These are phyloP conservation scores for Knufia fluminis DNA, from an alignment of 2,329 filamentous ascomycete genomes.

Conservation along the genomic window DNA sequence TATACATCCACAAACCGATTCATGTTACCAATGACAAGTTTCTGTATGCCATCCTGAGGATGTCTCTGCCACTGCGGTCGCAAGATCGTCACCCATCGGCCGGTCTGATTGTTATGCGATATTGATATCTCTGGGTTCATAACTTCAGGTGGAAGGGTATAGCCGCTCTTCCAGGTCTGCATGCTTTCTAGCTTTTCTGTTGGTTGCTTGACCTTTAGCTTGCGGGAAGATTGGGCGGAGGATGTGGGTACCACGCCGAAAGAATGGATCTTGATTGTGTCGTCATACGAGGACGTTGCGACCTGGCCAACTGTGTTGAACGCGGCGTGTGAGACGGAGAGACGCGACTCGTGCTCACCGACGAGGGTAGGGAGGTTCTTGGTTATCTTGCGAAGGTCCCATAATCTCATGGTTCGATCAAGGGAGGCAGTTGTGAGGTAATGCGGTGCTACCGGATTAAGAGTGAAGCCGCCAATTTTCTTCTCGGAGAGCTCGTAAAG, in stretches of 20 bases:
- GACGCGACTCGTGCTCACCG: conserved; percentile 68
- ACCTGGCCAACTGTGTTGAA: conserved; percentile 80
- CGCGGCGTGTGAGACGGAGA: conserved; percentile 86
- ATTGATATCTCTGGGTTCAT: conserved; percentile 64
- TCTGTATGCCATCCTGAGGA: conserved; percentile 69
- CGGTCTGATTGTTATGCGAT: conserved; percentile 74
- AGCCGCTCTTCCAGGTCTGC: conserved; percentile 49
- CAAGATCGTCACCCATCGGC: conserved; percentile 39
- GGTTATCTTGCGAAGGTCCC: conserved; percentile 75
- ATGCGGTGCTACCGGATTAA: conserved; percentile 72
- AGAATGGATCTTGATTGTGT: conserved; percentile 87
- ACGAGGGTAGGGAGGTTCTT: conserved; percentile 57
- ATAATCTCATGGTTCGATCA: conserved; percentile 80
- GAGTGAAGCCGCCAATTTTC: conserved; percentile 88
- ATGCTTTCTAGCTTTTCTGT: conserved; percentile 40
- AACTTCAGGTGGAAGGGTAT: conserved; percentile 48
- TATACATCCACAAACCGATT: conserved; percentile 93
- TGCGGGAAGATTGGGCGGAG: background rate
- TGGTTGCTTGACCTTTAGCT: conserved; percentile 4
- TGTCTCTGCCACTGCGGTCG: conserved; percentile 82
- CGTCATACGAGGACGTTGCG: conserved; percentile 88
- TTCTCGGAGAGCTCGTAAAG: conserved; percentile 74
- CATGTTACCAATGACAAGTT: conserved; percentile 94
- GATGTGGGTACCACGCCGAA: conserved; percentile 41
- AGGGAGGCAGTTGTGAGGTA: conserved; percentile 81